phyloP scores from a whole-genome alignment of 2,329 filamentous ascomycete genomes.

The Scedosporium boydii region DNA sequence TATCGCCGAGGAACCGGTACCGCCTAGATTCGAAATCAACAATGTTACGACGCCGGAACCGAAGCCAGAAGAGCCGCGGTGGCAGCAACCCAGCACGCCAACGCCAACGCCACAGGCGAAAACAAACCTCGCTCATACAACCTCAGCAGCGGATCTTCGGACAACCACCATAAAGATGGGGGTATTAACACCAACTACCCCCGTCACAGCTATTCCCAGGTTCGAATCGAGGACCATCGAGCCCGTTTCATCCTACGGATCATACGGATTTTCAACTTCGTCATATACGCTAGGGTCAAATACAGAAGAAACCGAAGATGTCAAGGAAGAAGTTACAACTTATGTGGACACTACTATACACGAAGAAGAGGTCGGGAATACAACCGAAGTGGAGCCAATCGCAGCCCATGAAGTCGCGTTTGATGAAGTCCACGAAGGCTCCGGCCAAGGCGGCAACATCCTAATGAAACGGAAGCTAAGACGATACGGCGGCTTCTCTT shows the following conservation, averaged over 20 bases:
- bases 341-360: neutral
- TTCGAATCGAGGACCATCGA: neutral
- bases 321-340: neutral
- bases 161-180: neutral
- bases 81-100: neutral
- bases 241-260: neutral
- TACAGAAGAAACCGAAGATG: neutral
- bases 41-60: neutral
- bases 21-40: neutral
- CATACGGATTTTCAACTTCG: neutral
- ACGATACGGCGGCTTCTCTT: constrained; percentile 19
- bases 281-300: neutral
- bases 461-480: constrained; percentile 21
- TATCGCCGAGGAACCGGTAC: constrained; percentile 2
- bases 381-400: neutral
- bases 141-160: neutral
- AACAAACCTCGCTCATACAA: neutral
- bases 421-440: constrained; percentile 22
- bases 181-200: neutral
- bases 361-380: neutral
- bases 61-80: neutral
- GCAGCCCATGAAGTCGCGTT: constrained; percentile 6
- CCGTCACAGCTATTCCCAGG: neutral
- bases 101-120: neutral
- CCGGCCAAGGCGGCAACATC: constrained; percentile 16